Evolutionary conservation across 2,329 filamentous ascomycete species (phyloP).

Genomic region (Penicillium polonicum): DNA sequence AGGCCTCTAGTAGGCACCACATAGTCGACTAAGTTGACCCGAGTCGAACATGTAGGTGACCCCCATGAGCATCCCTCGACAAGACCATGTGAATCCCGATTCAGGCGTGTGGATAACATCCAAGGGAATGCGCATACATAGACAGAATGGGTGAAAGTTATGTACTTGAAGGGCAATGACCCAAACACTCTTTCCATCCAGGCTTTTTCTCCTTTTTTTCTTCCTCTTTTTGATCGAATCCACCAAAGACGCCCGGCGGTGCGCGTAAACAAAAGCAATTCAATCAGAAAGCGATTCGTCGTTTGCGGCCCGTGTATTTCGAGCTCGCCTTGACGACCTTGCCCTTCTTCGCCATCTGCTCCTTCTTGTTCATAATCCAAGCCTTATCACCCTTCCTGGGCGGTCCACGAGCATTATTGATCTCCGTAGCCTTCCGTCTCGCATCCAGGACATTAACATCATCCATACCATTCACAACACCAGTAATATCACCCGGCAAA

Average conservation of each 20-base stretch:
- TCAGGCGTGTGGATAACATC: not conserved
- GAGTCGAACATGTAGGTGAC: not conserved
- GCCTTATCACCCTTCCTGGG: constrained; percentile 51
- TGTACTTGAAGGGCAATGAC: not conserved
- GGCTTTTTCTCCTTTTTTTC: not conserved
- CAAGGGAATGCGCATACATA: not conserved
- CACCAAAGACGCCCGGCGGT: not conserved
- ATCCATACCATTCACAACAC: constrained; percentile 85
- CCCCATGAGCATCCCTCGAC: not conserved
- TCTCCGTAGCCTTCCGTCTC: constrained; percentile 51
- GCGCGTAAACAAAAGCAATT: not conserved
- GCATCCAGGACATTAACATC: constrained; percentile 78
- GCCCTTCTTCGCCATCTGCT: constrained; percentile 88
- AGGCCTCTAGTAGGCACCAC: not conserved
- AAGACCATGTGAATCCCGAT: not conserved
- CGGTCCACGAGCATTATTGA: constrained; percentile 46
- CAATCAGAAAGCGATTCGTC: constrained; percentile 70
- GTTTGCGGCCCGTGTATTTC: constrained; percentile 91
- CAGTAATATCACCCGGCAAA: constrained; percentile 72
- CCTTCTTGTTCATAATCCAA: constrained; percentile 66
- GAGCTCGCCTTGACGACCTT: constrained; percentile 89
- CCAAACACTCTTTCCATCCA: not conserved
- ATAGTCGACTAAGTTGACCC: not conserved
- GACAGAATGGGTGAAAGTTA: not conserved
- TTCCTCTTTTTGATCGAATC: not conserved